phyloP scores from a whole-genome alignment of 108 stramenopile genomes.

The Fistulifera pelliculosa region DNA sequence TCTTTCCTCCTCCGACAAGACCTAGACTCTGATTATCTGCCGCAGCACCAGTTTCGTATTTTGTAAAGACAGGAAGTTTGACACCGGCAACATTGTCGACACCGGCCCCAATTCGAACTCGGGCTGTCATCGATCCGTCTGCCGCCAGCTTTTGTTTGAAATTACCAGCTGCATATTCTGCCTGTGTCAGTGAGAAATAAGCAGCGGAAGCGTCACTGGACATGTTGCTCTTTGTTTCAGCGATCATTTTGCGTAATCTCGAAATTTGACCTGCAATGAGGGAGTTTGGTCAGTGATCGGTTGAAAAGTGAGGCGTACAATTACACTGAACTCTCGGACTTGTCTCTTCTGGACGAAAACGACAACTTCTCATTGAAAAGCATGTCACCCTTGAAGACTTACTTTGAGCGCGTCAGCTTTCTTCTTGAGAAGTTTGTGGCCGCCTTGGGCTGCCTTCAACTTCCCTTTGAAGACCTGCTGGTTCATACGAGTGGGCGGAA shows the following conservation, averaged over 20 bases:
- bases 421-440: conserved; percentile 93
- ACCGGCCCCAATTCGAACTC: conserved; percentile 78
- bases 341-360: no score
- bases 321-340: no score
- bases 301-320: no score
- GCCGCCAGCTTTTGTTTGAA: conserved; percentile 89
- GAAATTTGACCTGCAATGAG: conserved; percentile 75
- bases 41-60: conserved; percentile 88
- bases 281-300: no score
- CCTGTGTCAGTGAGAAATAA: conserved; percentile 93
- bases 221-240: conserved; percentile 89
- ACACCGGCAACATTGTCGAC: conserved; percentile 98
- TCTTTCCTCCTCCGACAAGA: conserved; percentile 93
- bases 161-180: conserved; percentile 98
- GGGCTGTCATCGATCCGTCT: conserved; percentile 80
- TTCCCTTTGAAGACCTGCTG: conserved; percentile 94
- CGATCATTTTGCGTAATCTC: conserved; percentile 94
- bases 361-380: no score
- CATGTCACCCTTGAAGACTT: no score
- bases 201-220: conserved; percentile 71
- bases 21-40: conserved; percentile 86
- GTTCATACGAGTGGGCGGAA: conserved; percentile 98
- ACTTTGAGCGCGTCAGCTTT: conserved; percentile 97
- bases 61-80: conserved; percentile 95
- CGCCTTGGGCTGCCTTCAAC: conserved; percentile 89